Evolutionary conservation across 192 early-diverging fungal species (phyloP).

Genomic region (Oehlia diaphana): DNA sequence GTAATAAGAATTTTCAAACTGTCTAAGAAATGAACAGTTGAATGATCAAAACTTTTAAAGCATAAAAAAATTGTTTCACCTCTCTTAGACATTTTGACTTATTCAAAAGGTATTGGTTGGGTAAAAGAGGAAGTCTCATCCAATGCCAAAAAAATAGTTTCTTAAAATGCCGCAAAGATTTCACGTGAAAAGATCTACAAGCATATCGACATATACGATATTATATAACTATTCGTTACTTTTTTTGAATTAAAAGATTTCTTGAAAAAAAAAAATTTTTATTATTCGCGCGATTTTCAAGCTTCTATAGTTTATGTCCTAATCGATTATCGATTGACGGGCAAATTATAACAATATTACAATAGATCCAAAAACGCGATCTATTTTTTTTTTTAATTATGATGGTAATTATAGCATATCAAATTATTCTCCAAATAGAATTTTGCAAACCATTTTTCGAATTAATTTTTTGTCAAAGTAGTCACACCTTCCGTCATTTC

Average conservation of each 20-base stretch:
- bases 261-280: too few relatives aligned
- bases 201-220: too few relatives aligned
- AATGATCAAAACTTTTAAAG: background rate
- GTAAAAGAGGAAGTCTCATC: slow-evolving; percentile 2
- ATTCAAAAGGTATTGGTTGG: background rate
- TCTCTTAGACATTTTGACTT: slow-evolving; percentile 21
- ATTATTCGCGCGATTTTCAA: too few relatives aligned
- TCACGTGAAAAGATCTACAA: background rate
- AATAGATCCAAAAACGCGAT: background rate
- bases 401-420: background rate
- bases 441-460: background rate
- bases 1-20: background rate
- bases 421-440: background rate
- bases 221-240: too few relatives aligned
- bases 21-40: background rate
- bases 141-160: background rate
- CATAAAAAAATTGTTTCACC: background rate
- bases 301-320: background rate
- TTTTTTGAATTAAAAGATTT: too few relatives aligned
- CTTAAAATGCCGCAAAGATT: background rate
- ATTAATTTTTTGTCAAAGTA: slow-evolving; percentile 3
- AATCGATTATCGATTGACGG: background rate
- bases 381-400: background rate
- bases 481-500: slow-evolving; percentile 8
- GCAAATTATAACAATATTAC: background rate